Evolutionary conservation across 345 rosid genomes (phyloP).

Genomic region (Gossypioides kirkii): DNA sequence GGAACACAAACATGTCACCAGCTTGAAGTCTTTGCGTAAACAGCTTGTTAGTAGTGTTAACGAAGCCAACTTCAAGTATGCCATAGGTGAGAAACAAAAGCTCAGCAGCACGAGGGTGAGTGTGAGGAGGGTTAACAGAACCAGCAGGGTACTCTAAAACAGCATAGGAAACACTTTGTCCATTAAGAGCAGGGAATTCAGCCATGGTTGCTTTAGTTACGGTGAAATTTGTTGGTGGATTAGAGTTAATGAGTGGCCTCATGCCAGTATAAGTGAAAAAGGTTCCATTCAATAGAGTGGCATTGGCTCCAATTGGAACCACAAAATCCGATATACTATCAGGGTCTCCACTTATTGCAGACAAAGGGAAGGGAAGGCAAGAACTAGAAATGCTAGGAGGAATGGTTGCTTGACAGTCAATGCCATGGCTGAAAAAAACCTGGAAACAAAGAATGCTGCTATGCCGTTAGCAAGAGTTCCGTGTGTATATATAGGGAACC

Average conservation of each 20-base stretch:
- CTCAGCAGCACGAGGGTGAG: slow-evolving; percentile 5
- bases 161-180: slow-evolving; percentile 13
- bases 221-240: slow-evolving; percentile 7
- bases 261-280: slow-evolving; percentile 9
- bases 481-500: background rate
- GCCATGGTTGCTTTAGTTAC: slow-evolving; percentile 11
- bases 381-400: background rate
- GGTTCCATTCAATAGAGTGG: background rate
- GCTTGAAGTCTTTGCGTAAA: slow-evolving; percentile 5
- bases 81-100: slow-evolving; percentile 9
- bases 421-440: background rate
- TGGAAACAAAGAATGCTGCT: background rate
- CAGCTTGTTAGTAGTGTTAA: slow-evolving; percentile 5
- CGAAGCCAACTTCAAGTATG: slow-evolving; percentile 1
- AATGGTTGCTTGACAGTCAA: background rate
- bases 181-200: slow-evolving; percentile 15
- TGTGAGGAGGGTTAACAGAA: slow-evolving; percentile 12
- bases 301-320: background rate
- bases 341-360: background rate
- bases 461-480: background rate
- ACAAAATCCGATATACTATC: slow-evolving; percentile 4
- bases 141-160: background rate
- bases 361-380: background rate
- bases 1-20: slow-evolving; percentile 3
- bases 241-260: background rate